A percentile compares a stretch with the other conserved stretches of the same genome.
Conservation (phyloP, 2,329 filamentous ascomycete genomes). For the Emericellopsis atlantica region DNA sequence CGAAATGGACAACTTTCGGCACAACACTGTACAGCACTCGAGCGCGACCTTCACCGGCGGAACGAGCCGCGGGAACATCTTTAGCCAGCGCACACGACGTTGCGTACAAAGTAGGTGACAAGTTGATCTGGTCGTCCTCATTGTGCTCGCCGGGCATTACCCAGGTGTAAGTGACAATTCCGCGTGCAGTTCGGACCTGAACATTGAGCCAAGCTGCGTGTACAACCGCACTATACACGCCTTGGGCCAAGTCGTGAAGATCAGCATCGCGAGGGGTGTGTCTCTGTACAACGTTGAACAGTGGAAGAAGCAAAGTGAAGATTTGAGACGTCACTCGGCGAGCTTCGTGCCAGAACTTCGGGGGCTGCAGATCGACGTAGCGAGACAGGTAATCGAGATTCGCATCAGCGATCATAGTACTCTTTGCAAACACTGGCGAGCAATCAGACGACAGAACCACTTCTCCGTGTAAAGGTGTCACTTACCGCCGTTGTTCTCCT, state of each 20-base stretch:
- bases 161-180: slow-evolving; percentile 14
- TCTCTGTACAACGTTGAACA: slow-evolving; percentile 7
- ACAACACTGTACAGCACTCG: slow-evolving; percentile 5
- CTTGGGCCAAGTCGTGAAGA: slow-evolving; percentile 7
- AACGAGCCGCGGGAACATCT: no score
- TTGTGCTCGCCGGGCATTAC: slow-evolving; percentile 13
- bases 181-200: slow-evolving; percentile 10
- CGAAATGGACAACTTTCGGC: slow-evolving; percentile 12
- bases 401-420: slow-evolving; percentile 10
- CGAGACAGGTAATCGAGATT: slow-evolving; percentile 11
- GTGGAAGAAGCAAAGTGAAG: slow-evolving; percentile 11
- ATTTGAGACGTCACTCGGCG: slow-evolving; percentile 12
- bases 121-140: slow-evolving; percentile 8
- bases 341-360: slow-evolving; percentile 16
- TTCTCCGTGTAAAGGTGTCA: background rate
- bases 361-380: slow-evolving; percentile 7
- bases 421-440: slow-evolving; percentile 15
- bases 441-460: background rate
- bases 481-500: slow-evolving; percentile 7
- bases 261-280: background rate
- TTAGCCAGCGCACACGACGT: no score
- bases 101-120: slow-evolving; percentile 3
- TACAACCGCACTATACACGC: slow-evolving; percentile 15
- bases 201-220: slow-evolving; percentile 18
- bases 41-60: no score